Conservation (phyloP, 202 grass and related monocot genomes). For the Tripidium arundinaceum region DNA sequence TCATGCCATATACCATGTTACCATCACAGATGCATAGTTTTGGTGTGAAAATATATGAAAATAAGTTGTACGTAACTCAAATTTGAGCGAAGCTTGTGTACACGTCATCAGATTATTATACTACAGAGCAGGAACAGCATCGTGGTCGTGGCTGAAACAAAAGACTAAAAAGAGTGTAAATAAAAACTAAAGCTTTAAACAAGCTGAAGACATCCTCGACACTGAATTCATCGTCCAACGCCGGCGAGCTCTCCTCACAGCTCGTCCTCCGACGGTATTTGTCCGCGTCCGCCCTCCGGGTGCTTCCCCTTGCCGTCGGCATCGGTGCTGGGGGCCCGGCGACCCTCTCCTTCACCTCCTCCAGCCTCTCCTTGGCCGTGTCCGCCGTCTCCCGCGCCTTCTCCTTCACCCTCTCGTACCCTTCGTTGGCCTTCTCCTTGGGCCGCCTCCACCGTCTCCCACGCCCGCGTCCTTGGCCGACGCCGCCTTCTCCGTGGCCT, state of each 20-base stretch:
- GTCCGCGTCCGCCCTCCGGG: conserved; percentile 18
- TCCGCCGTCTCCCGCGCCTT: conserved; percentile 29
- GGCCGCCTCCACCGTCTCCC: conserved; percentile 41
- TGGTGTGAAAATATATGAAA: not conserved
- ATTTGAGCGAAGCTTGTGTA: not conserved
- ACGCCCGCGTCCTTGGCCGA: conserved; percentile 23
- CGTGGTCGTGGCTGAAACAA: not conserved
- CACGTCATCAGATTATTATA: conserved; percentile 26
- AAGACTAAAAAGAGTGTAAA: not conserved
- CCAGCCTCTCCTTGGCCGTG: conserved; percentile 44
- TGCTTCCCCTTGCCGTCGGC: conserved; percentile 20
- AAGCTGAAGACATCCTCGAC: conserved; percentile 18
- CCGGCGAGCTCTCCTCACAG: conserved; percentile 25
- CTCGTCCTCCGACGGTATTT: conserved; percentile 44
- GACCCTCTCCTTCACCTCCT: conserved; percentile 41
- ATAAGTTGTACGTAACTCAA: not conserved
- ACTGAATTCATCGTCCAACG: not conserved
- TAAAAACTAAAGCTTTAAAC: not conserved
- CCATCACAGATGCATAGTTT: not conserved
- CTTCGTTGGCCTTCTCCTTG: conserved; percentile 32
- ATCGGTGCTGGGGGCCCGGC: conserved; percentile 9
- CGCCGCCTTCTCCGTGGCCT: conserved; percentile 1
- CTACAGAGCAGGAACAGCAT: conserved; percentile 13
- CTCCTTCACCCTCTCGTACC: conserved; percentile 43
- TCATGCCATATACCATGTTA: not conserved